Percentiles rank a stretch among this genome's conserved stretches.
phyloP scores from a whole-genome alignment of 176 grass and related monocot species.

The Otatea glauca region DNA sequence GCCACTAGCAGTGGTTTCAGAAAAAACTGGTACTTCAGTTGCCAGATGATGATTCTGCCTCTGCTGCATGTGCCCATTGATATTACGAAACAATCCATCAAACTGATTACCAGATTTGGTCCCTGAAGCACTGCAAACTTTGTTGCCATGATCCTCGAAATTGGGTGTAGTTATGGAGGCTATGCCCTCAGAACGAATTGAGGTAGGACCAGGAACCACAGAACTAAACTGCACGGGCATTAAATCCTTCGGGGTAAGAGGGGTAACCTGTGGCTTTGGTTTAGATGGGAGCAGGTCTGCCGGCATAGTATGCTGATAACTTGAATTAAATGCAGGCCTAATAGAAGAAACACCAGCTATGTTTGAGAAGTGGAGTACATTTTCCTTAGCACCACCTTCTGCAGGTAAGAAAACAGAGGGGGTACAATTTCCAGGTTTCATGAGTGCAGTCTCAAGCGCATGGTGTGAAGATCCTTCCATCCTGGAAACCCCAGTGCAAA shows the following conservation, averaged over 20 bases:
- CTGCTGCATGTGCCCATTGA: conserved; percentile 51
- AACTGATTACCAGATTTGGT: conserved; percentile 46
- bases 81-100: conserved; percentile 38
- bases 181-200: conserved; percentile 66
- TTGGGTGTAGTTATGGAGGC: conserved; percentile 52
- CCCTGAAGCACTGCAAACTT: conserved; percentile 24
- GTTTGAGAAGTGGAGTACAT: conserved; percentile 24
- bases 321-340: conserved; percentile 29
- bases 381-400: conserved; percentile 40
- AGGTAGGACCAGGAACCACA: conserved; percentile 51
- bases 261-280: conserved; percentile 44
- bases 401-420: conserved; percentile 26
- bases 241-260: conserved; percentile 63
- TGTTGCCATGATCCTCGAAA: conserved; percentile 56
- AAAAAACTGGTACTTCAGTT: conserved; percentile 36
- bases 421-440: conserved; percentile 30
- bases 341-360: conserved; percentile 29
- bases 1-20: conserved; percentile 43
- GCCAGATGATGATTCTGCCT: conserved; percentile 34
- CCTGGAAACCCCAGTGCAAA: conserved; percentile 7
- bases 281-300: conserved; percentile 33
- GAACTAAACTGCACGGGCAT: conserved; percentile 72
- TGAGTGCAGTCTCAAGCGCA: conserved; percentile 10
- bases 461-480: conserved; percentile 43
- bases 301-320: conserved; percentile 37